Percentiles rank a stretch among this genome's conserved stretches.
phyloP scores from a whole-genome alignment of 139 green algal species.

The Micractinium conductrix region DNA sequence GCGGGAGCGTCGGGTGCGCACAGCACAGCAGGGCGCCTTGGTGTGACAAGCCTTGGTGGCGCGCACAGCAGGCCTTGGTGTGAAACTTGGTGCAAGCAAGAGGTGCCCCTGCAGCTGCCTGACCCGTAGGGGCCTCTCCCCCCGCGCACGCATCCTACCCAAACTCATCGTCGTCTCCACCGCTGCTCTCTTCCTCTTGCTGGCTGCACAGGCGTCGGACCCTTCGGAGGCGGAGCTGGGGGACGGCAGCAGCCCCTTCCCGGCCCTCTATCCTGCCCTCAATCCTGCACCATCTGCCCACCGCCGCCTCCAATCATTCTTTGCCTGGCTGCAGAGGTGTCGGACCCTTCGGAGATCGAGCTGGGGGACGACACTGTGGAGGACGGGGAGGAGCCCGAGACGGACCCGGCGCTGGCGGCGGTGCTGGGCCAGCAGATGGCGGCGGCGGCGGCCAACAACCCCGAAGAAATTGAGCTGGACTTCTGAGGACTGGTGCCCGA shows the following conservation, averaged over 20 bases:
- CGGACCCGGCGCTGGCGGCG: conserved; percentile 7
- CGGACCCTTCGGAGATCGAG: conserved; percentile 78
- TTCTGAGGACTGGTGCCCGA: no score
- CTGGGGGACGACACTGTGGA: conserved; percentile 48
- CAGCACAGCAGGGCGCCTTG: no score
- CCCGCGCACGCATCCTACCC: background rate
- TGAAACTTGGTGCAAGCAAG: no score
- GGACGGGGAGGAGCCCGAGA: conserved; percentile 5
- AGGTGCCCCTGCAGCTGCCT: no score
- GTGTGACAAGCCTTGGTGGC: no score
- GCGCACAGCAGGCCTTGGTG: no score
- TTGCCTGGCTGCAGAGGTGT: background rate
- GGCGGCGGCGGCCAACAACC: conserved; percentile 48
- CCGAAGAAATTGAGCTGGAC: conserved; percentile 77
- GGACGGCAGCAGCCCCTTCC: no score
- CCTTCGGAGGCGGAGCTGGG: background rate
- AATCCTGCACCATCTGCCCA: background rate
- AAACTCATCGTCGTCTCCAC: background rate
- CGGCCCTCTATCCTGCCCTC: no score
- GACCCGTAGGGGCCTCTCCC: no score
- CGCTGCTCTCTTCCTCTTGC: background rate
- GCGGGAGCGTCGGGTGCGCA: no score
- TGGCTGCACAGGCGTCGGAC: background rate
- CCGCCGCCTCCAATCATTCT: background rate
- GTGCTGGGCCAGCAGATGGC: background rate